phyloP scores from a whole-genome alignment of 306 rosid species.

The Cotoneaster glaucophyllus region DNA sequence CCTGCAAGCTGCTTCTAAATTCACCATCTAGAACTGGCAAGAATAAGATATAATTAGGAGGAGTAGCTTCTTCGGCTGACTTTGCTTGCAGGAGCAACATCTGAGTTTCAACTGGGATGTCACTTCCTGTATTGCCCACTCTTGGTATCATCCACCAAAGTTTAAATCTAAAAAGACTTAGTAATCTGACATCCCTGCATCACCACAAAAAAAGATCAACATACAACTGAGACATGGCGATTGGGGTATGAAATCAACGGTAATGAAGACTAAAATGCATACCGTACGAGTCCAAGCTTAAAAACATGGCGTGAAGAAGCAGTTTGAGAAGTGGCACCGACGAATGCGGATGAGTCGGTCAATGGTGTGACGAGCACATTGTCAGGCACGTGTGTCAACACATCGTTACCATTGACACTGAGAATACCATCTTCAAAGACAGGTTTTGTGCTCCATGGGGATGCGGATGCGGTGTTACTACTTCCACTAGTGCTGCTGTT shows the following conservation, averaged over 20 bases:
- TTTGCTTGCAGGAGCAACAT: constrained; percentile 22
- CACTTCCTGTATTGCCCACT: constrained; percentile 22
- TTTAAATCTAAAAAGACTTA: constrained; percentile 21
- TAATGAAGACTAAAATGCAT: neutral
- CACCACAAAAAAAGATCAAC: neutral
- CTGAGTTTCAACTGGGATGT: constrained; percentile 28
- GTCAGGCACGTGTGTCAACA: constrained; percentile 25
- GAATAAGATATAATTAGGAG: constrained; percentile 13
- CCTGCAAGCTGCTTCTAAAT: constrained; percentile 31
- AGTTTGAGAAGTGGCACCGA: constrained; percentile 24
- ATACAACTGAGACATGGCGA: neutral
- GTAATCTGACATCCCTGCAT: constrained; percentile 20
- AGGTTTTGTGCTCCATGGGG: constrained; percentile 1
- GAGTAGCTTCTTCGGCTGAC: constrained; percentile 2
- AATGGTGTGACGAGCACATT: constrained; percentile 27
- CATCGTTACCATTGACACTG: constrained; percentile 14
- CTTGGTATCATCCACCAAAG: constrained; percentile 32
- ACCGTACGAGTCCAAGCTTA: constrained; percentile 30
- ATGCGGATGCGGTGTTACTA: neutral
- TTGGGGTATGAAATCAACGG: neutral
- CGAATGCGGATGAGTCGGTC: constrained; percentile 27
- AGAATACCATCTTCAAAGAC: constrained; percentile 25
- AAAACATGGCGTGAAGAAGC: constrained; percentile 26
- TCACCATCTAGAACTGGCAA: constrained; percentile 25
- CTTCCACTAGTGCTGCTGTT: neutral